A percentile compares a stretch with the other conserved stretches of the same genome.
Conservation (phyloP, 352 stramenopile species). For the Lagenidium giganteum region DNA sequence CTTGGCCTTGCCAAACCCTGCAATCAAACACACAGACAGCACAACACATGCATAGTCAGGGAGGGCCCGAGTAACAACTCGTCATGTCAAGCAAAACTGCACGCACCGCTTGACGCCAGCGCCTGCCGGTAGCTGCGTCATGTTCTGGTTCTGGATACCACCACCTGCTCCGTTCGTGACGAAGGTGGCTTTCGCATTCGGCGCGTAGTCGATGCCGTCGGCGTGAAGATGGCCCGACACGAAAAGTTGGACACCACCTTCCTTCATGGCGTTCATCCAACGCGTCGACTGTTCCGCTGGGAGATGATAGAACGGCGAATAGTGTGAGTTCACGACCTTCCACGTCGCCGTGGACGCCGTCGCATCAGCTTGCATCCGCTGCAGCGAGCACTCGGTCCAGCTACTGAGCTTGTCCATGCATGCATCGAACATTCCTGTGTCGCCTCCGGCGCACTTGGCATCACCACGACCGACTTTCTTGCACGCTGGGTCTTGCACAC, state of each 20-base stretch:
- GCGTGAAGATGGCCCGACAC: conserved; percentile 19
- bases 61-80: no score
- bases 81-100: conserved; percentile 23
- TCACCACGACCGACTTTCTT: conserved; percentile 34
- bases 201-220: conserved; percentile 9
- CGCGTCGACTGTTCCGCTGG: conserved; percentile 17
- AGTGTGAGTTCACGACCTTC: conserved; percentile 72
- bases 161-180: conserved; percentile 55
- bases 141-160: conserved; percentile 59
- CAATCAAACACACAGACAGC: no score
- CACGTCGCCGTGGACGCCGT: conserved; percentile 47
- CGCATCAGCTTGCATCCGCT: conserved; percentile 30
- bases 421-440: conserved; percentile 31
- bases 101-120: conserved; percentile 37
- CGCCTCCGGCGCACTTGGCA: conserved; percentile 28
- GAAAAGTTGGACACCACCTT: conserved; percentile 40
- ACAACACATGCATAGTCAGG: no score
- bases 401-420: conserved; percentile 34
- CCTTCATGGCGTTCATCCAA: conserved; percentile 13
- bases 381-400: conserved; percentile 44
- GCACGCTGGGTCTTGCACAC: conserved; percentile 27
- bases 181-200: conserved; percentile 32
- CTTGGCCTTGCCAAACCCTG: conserved; percentile 39
- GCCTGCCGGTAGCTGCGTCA: no score
- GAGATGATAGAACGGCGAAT: conserved; percentile 51